Evolutionary conservation across 1,284 basidiomycete species (phyloP).

Genomic region (Pseudozyma hubeiensis): DNA sequence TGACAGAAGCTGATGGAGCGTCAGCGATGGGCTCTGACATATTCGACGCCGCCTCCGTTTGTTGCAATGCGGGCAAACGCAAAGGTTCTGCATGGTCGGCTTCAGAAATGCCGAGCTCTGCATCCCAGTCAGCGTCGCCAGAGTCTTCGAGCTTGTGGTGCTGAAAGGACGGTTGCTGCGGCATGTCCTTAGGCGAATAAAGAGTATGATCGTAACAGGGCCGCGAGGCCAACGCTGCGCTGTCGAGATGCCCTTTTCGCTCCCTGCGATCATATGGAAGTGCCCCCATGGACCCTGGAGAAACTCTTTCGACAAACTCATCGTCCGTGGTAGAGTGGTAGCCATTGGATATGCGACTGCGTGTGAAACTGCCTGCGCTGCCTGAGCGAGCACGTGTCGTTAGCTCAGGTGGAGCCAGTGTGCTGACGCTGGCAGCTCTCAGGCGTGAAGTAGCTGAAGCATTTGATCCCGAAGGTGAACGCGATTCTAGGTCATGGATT

Average conservation of each 20-base stretch:
- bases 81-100: slow-evolving; percentile 24
- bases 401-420: slow-evolving; percentile 14
- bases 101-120: slow-evolving; percentile 38
- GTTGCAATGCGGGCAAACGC: slow-evolving; percentile 17
- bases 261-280: neutral
- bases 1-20: neutral
- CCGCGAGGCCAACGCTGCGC: neutral
- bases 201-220: too few relatives aligned
- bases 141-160: slow-evolving; percentile 10
- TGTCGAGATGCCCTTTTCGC: neutral
- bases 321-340: slow-evolving; percentile 27
- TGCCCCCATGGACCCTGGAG: neutral
- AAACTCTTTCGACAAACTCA: slow-evolving; percentile 14
- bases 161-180: neutral
- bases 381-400: slow-evolving; percentile 24
- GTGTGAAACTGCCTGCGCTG: slow-evolving; percentile 47
- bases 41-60: neutral
- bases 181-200: neutral
- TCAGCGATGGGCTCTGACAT: neutral
- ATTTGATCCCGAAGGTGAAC: slow-evolving; percentile 1
- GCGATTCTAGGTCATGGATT: neutral
- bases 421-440: slow-evolving; percentile 24
- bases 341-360: slow-evolving; percentile 31
- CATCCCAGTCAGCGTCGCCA: slow-evolving; percentile 42
- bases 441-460: slow-evolving; percentile 6